A percentile compares a stretch with the other conserved stretches of the same genome.
Evolutionary conservation across 495 filamentous ascomycete species (phyloP).

Genomic region (Achaetomiella virescens): DNA sequence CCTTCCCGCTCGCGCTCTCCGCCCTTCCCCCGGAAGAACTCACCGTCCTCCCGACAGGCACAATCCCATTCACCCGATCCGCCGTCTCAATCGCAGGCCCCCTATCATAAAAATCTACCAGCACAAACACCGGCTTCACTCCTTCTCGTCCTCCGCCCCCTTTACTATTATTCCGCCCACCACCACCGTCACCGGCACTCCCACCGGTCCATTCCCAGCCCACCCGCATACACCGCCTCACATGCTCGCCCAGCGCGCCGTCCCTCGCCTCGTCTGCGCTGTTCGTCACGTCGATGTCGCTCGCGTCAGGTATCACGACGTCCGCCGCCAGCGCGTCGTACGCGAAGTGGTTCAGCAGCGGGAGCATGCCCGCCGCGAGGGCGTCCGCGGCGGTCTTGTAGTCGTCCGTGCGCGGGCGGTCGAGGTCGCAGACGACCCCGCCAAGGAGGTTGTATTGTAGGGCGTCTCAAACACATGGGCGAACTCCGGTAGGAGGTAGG

Average conservation of each 20-base stretch:
- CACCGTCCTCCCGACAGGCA: slow-evolving; percentile 16
- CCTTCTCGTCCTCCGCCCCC: too few species aligned
- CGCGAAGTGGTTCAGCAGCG: slow-evolving; percentile 69
- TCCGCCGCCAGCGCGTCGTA: slow-evolving; percentile 53
- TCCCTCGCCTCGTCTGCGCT: slow-evolving; percentile 33
- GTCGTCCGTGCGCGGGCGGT: slow-evolving; percentile 47
- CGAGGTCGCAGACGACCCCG: slow-evolving; percentile 54
- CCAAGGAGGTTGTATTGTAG: slow-evolving; percentile 51
- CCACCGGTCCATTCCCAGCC: slow-evolving; percentile 19
- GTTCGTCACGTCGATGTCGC: slow-evolving; percentile 52
- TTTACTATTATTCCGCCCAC: too few species aligned
- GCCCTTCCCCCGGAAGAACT: background rate
- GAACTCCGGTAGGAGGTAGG: slow-evolving; percentile 67
- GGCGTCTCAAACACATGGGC: slow-evolving; percentile 65
- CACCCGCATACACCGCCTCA: slow-evolving; percentile 48
- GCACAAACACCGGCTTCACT: slow-evolving; percentile 51
- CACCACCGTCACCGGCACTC: background rate
- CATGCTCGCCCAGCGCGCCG: slow-evolving; percentile 56
- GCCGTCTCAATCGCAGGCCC: slow-evolving; percentile 55
- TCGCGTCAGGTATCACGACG: slow-evolving; percentile 51
- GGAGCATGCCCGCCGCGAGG: slow-evolving; percentile 39
- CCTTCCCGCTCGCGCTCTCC: slow-evolving; percentile 13
- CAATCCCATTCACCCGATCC: slow-evolving; percentile 53
- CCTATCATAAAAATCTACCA: slow-evolving; percentile 63
- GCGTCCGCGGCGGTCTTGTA: slow-evolving; percentile 40